Conservation (phyloP, 208 protist genomes). For the Leptomonas pyrrhocoris region DNA sequence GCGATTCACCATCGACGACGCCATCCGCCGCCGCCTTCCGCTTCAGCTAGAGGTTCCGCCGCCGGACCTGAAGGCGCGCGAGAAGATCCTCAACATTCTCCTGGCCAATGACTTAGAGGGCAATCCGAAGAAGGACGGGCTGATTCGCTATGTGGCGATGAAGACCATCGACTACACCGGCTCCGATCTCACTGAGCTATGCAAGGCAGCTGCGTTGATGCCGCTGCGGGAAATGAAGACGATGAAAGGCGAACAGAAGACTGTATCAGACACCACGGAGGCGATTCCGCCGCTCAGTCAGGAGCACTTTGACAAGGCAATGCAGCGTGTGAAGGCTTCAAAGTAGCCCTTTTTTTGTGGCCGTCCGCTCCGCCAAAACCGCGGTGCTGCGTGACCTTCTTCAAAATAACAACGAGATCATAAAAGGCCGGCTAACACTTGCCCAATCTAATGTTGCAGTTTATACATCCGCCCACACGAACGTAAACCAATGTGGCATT, state of each 20-base stretch:
- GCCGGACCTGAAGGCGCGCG: constrained; percentile 57
- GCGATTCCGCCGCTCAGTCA: constrained; percentile 57
- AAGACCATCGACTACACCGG: constrained; percentile 90
- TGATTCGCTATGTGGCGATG: constrained; percentile 79
- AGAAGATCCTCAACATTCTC: constrained; percentile 83
- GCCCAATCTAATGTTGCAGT: too few species aligned
- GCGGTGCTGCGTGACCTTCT: too few species aligned
- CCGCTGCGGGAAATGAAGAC: constrained; percentile 66
- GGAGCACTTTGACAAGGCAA: constrained; percentile 76
- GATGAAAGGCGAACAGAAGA: constrained; percentile 8
- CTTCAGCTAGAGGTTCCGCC: constrained; percentile 82
- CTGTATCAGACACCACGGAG: neutral
- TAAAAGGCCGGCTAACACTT: too few species aligned
- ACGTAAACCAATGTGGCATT: too few species aligned
- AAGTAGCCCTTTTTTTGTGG: constrained; percentile 20
- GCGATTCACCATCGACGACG: constrained; percentile 89
- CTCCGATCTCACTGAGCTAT: constrained; percentile 93
- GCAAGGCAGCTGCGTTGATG: constrained; percentile 85
- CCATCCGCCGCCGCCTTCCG: constrained; percentile 90
- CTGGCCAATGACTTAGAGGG: constrained; percentile 62
- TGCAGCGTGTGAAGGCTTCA: constrained; percentile 74
- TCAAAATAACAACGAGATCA: too few species aligned
- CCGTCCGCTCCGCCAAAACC: too few species aligned
- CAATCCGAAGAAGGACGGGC: constrained; percentile 46
- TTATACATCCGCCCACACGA: too few species aligned